phyloP scores from a whole-genome alignment of 2,329 filamentous ascomycete species.

The Cryphonectria japonica region DNA sequence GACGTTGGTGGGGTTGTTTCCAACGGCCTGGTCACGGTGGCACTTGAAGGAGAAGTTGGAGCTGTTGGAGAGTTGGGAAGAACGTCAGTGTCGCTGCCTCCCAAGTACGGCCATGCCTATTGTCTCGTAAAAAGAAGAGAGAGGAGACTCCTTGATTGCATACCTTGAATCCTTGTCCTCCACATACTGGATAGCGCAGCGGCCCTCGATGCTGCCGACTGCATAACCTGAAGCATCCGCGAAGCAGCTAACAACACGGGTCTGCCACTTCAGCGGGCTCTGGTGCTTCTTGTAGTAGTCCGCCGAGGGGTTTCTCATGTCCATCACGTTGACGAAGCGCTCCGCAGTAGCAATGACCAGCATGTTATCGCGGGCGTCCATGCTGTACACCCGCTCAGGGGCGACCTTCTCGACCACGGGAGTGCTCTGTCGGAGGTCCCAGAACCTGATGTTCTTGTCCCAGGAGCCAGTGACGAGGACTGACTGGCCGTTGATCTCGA shows the following conservation, averaged over 20 bases:
- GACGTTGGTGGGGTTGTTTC: constrained; percentile 79
- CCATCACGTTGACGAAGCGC: constrained; percentile 93
- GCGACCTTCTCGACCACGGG: constrained; percentile 68
- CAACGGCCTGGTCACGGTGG: constrained; percentile 77
- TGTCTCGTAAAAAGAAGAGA: background rate
- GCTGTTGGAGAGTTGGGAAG: constrained; percentile 42
- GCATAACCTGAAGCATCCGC: constrained; percentile 89
- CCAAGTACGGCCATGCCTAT: background rate
- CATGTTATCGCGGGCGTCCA: constrained; percentile 88
- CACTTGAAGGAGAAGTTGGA: constrained; percentile 99
- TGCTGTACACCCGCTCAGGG: constrained; percentile 83
- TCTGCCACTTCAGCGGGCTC: constrained; percentile 98
- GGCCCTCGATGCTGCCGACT: constrained; percentile 93
- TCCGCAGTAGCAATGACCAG: constrained; percentile 93
- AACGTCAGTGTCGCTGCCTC: constrained; percentile 16
- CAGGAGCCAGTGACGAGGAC: constrained; percentile 92
- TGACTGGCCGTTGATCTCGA: constrained; percentile 70
- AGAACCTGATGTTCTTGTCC: constrained; percentile 91
- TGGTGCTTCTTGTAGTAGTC: constrained; percentile 97
- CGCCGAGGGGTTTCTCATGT: constrained; percentile 76
- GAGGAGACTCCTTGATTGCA: constrained; percentile 13
- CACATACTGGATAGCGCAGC: constrained; percentile 97
- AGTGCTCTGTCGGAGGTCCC: constrained; percentile 73
- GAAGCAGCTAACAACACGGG: constrained; percentile 92
- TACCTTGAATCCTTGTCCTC: constrained; percentile 89